Conservation (phyloP, 2,329 filamentous ascomycete species). For the Colletotrichum lini region DNA sequence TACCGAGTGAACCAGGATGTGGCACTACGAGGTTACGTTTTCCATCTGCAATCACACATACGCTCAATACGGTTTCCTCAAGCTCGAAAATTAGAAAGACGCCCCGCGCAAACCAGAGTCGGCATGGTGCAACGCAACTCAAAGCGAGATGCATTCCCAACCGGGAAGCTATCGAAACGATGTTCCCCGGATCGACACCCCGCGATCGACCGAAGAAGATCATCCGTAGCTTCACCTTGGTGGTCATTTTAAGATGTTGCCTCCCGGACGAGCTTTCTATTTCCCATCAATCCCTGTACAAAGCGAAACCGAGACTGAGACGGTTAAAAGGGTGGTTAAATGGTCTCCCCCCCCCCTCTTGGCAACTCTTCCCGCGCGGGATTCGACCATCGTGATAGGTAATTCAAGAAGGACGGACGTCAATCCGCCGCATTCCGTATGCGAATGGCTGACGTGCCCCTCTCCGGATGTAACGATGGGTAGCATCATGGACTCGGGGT, state of each 20-base stretch:
- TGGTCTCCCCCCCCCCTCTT: background rate
- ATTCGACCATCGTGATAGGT: background rate
- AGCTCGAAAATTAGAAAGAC: no score
- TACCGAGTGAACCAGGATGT: no score
- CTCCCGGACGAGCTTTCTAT: background rate
- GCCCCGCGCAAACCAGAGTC: no score
- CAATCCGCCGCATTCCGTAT: slow-evolving; percentile 6
- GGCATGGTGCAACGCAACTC: background rate
- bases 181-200: background rate
- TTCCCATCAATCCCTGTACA: slow-evolving; percentile 15
- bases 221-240: background rate
- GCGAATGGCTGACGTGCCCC: slow-evolving; percentile 16
- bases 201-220: background rate
- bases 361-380: slow-evolving; percentile 13
- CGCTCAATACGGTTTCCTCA: no score
- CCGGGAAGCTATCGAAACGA: background rate
- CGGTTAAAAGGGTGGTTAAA: slow-evolving; percentile 14
- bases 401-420: slow-evolving; percentile 25
- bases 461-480: background rate
- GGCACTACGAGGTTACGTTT: no score
- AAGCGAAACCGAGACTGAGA: slow-evolving; percentile 2
- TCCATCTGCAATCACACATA: no score
- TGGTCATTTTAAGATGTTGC: background rate
- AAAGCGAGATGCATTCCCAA: background rate
- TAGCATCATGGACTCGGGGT: background rate